A percentile compares a stretch with the other conserved stretches of the same genome.
Conservation (phyloP, 495 filamentous ascomycete genomes). For the Aspergillus hancockii region DNA sequence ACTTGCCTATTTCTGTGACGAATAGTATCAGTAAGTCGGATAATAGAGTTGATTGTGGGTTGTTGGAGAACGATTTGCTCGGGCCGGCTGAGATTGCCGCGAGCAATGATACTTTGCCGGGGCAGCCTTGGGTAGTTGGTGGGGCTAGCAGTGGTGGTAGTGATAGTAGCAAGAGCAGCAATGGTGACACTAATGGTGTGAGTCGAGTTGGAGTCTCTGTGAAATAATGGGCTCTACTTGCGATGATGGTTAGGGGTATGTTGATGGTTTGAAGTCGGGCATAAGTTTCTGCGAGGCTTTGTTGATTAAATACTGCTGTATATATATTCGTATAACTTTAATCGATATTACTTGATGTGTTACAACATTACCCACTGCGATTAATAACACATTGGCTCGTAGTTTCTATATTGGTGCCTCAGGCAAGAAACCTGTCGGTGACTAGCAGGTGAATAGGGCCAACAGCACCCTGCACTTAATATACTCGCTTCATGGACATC, state of each 20-base stretch:
- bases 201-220: not conserved
- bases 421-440: not conserved
- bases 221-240: conserved; percentile 7
- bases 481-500: no score
- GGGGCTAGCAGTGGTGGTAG: not conserved
- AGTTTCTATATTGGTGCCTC: not conserved
- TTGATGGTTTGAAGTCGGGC: not conserved
- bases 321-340: not conserved
- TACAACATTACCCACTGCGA: not conserved
- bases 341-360: not conserved
- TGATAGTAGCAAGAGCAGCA: not conserved
- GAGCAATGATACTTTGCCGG: conserved; percentile 14
- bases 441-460: not conserved
- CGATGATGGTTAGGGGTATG: conserved; percentile 5
- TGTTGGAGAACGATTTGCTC: conserved; percentile 25
- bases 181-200: not conserved
- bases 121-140: conserved; percentile 10
- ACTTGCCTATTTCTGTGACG: conserved; percentile 66
- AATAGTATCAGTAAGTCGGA: conserved; percentile 51
- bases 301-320: not conserved
- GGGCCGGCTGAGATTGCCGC: conserved; percentile 13
- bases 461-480: not conserved
- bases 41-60: conserved; percentile 25
- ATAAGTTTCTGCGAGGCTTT: not conserved
- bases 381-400: not conserved